A percentile compares a stretch with the other conserved stretches of the same genome.
Conservation (phyloP, 495 filamentous ascomycete species). For the Podospora fimiseda region DNA sequence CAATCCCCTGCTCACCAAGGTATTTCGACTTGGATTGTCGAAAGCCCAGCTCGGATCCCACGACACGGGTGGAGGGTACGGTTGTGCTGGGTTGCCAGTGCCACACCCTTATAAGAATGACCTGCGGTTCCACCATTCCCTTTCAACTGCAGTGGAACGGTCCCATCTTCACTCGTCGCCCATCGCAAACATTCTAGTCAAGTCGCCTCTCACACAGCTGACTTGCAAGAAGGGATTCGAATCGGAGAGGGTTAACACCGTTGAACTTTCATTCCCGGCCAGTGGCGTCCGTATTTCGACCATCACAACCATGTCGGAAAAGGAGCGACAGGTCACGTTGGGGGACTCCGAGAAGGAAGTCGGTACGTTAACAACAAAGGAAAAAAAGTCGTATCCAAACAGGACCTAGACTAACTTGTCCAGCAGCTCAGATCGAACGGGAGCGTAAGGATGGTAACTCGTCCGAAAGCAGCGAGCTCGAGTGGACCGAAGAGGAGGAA, state of each 20-base stretch:
- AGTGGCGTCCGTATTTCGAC: too few species aligned
- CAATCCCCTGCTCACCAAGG: neutral
- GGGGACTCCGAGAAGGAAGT: conserved; percentile 20
- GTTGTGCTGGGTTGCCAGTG: neutral
- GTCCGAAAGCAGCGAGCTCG: conserved; percentile 21
- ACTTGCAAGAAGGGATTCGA: too few species aligned
- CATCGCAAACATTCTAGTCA: neutral
- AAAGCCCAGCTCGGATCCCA: neutral
- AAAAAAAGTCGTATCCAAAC: too few species aligned
- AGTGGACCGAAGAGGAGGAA: conserved; percentile 49
- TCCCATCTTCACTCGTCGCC: neutral
- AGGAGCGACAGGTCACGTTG: neutral
- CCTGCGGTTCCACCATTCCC: neutral
- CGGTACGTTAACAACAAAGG: too few species aligned
- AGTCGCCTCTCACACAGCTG: neutral
- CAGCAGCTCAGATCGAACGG: conserved; percentile 12
- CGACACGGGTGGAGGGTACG: neutral
- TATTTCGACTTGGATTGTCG: neutral
- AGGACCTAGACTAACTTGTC: neutral
- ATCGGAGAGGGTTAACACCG: too few species aligned
- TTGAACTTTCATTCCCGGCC: too few species aligned
- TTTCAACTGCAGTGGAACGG: neutral
- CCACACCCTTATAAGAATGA: conserved; percentile 3
- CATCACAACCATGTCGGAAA: neutral
- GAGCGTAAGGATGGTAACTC: conserved; percentile 17